Evolutionary conservation across 2,329 filamentous ascomycete genomes (phyloP).

Genomic region (Ceratocystis diversiconidia): DNA sequence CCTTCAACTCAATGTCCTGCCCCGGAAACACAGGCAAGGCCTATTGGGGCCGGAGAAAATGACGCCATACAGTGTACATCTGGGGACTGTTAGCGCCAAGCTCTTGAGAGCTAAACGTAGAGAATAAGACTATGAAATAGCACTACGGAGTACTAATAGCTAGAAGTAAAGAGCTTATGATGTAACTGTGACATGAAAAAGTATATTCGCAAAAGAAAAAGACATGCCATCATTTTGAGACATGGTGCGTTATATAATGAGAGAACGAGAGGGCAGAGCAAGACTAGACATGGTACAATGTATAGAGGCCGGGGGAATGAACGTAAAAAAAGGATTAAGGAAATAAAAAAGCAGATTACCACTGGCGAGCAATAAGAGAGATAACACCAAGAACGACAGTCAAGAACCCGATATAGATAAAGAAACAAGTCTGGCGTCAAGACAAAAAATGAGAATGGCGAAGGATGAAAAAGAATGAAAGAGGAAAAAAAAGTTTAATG

Average conservation of each 20-base stretch:
- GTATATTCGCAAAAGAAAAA: neutral
- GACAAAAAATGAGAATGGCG: constrained; percentile 1
- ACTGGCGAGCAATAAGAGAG: neutral
- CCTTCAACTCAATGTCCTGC: neutral
- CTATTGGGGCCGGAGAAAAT: no score
- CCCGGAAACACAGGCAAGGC: neutral
- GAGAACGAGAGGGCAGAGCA: neutral
- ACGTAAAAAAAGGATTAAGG: neutral
- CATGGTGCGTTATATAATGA: constrained; percentile 1
- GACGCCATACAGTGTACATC: constrained; percentile 1
- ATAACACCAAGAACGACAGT: constrained; percentile 1
- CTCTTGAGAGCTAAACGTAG: neutral
- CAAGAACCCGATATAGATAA: neutral
- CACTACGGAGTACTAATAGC: neutral
- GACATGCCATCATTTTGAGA: constrained; percentile 7
- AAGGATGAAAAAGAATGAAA: constrained; percentile 15
- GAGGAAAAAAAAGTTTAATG: constrained; percentile 13
- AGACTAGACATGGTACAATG: neutral
- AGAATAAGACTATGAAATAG: neutral
- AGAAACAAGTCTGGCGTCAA: neutral
- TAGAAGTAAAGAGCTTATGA: neutral
- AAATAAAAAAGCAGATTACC: neutral
- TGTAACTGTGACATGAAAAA: neutral
- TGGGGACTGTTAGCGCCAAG: constrained; percentile 2
- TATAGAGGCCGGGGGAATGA: constrained; percentile 6